Percentiles rank a stretch among this genome's conserved stretches.
Evolutionary conservation across 2,329 filamentous ascomycete genomes (phyloP).

Genomic region (Trichoderma sp.): DNA sequence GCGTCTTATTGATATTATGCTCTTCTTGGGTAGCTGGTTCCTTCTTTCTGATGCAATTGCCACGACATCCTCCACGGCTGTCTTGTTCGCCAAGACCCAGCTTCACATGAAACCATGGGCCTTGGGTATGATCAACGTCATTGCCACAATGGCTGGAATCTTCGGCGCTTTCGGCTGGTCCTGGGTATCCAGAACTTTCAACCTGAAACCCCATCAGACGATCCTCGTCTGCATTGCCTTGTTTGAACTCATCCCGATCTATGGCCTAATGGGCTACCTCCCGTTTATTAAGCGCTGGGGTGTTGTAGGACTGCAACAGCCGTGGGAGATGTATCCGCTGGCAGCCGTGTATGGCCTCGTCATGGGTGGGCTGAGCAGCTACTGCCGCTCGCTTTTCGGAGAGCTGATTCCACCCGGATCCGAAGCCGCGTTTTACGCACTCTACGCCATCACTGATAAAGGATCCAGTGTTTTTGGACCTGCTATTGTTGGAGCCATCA

Average conservation of each 20-base stretch:
- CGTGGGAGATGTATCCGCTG: slow-evolving; percentile 95
- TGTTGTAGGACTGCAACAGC: slow-evolving; percentile 81
- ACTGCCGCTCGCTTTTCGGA: slow-evolving; percentile 88
- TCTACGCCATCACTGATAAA: slow-evolving; percentile 98
- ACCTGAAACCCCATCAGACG: slow-evolving; percentile 76
- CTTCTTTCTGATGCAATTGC: slow-evolving; percentile 91
- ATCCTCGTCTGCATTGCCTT: slow-evolving; percentile 88
- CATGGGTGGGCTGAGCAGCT: slow-evolving; percentile 85
- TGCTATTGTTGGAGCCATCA: slow-evolving; percentile 88
- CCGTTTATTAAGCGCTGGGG: slow-evolving; percentile 74
- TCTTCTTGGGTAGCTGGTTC: slow-evolving; percentile 90
- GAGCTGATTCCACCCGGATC: slow-evolving; percentile 92
- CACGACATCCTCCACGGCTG: slow-evolving; percentile 89
- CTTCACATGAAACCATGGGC: slow-evolving; percentile 86
- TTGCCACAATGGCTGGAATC: slow-evolving; percentile 80
- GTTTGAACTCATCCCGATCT: slow-evolving; percentile 90
- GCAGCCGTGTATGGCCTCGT: slow-evolving; percentile 91
- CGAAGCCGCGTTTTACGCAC: slow-evolving; percentile 92
- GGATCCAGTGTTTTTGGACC: slow-evolving; percentile 92
- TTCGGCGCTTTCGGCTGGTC: slow-evolving; percentile 89
- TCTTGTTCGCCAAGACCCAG: slow-evolving; percentile 92
- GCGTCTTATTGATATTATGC: slow-evolving; percentile 67
- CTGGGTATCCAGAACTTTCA: slow-evolving; percentile 67
- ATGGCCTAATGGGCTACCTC: slow-evolving; percentile 84
- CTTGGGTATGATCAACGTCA: slow-evolving; percentile 88